Percentiles rank a stretch among this genome's conserved stretches.
These are phyloP conservation scores for Penicillium parvum DNA, from an alignment of 495 filamentous ascomycete species.

Conservation along the genomic window DNA sequence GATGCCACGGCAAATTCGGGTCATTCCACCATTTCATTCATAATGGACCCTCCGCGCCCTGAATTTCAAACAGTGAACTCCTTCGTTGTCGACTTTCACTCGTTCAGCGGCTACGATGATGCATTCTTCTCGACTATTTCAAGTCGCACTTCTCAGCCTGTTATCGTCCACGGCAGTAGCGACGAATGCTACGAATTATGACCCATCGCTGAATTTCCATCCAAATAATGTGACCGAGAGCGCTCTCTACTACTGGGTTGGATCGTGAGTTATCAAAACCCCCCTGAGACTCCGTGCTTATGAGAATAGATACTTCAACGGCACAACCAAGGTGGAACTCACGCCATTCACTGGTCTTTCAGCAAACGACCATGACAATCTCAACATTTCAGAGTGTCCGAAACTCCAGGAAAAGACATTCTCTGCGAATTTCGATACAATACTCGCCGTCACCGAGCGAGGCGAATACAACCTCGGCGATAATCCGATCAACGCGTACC, in stretches of 20 bases:
- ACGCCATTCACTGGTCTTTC: neutral
- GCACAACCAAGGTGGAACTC: neutral
- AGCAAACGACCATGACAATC: neutral
- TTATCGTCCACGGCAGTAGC: neutral
- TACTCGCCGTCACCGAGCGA: neutral
- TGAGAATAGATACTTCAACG: neutral
- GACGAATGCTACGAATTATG: neutral
- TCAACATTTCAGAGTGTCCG: neutral
- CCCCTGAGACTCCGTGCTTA: neutral
- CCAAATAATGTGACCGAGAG: neutral
- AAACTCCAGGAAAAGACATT: neutral
- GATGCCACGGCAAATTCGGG: too few relatives aligned
- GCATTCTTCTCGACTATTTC: neutral
- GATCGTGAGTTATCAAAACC: neutral
- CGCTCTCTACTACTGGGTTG: neutral
- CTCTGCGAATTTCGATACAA: neutral
- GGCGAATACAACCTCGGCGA: neutral
- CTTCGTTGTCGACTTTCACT: neutral
- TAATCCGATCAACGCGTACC: neutral
- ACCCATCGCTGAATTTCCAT: neutral
- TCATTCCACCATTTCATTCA: neutral
- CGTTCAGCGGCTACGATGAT: neutral
- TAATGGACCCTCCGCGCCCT: neutral
- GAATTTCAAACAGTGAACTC: too few relatives aligned
- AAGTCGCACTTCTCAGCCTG: neutral